A percentile compares a stretch with the other conserved stretches of the same genome.
Conservation (phyloP, 73 alveolate genomes). For the Symbiodinium pilosum region DNA sequence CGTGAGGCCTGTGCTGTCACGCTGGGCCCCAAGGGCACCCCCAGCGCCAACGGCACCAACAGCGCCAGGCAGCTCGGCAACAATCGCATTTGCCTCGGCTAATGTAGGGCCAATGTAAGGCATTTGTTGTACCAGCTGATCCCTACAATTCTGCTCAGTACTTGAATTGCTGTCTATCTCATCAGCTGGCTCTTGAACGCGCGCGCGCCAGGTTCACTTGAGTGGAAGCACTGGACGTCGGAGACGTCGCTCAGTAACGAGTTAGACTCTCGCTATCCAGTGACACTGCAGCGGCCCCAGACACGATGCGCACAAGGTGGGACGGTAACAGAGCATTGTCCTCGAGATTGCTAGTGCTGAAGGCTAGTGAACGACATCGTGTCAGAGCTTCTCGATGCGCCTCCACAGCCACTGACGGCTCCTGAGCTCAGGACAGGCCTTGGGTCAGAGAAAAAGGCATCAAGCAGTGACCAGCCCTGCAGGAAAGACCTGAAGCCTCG, state of each 20-base stretch:
- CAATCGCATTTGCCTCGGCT: too few relatives aligned
- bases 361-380: constrained; percentile 85
- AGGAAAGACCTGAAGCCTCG: constrained; percentile 86
- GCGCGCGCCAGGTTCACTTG: not conserved
- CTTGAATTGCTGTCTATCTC: too few relatives aligned
- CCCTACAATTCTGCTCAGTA: too few relatives aligned
- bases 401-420: constrained; percentile 57
- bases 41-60: too few relatives aligned
- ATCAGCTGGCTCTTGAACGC: too few relatives aligned
- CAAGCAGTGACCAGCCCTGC: not conserved
- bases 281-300: not conserved
- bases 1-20: too few relatives aligned
- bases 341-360: not conserved
- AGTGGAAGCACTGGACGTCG: not conserved
- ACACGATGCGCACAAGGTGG: not conserved
- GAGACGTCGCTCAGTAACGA: not conserved
- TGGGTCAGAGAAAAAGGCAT: not conserved
- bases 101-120: too few relatives aligned
- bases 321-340: not conserved
- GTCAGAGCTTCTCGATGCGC: constrained; percentile 15
- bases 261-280: not conserved
- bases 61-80: too few relatives aligned
- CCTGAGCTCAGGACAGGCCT: constrained; percentile 79
- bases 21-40: too few relatives aligned
- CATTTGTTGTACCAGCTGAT: too few relatives aligned